phyloP scores from a whole-genome alignment of 2,329 filamentous ascomycete species.

The Trichophyton schoenleinii region DNA sequence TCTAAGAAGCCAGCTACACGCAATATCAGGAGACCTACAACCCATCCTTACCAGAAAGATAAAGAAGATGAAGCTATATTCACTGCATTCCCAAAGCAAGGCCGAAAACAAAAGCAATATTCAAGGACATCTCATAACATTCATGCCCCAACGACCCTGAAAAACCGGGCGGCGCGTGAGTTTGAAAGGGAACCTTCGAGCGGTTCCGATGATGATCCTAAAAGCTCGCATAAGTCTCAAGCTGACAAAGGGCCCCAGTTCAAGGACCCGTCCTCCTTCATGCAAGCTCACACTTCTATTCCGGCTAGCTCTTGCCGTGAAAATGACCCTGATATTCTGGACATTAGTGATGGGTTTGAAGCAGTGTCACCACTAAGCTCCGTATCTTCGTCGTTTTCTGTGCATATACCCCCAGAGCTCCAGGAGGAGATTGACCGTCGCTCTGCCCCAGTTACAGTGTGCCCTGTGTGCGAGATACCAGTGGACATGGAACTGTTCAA shows the following conservation, averaged over 20 bases:
- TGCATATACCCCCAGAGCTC: conserved; percentile 15
- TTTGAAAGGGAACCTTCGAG: background rate
- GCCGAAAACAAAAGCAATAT: background rate
- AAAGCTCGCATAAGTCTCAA: background rate
- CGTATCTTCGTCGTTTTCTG: conserved; percentile 13
- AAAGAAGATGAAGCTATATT: background rate
- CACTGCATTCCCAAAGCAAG: background rate
- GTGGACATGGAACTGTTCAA: conserved; percentile 46
- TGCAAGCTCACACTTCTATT: conserved; percentile 19
- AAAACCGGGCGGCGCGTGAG: background rate
- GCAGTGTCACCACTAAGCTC: conserved; percentile 23
- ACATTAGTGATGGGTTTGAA: conserved; percentile 15
- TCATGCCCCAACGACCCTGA: background rate
- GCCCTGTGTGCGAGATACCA: conserved; percentile 53
- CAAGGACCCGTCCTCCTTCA: conserved; percentile 14
- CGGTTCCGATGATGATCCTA: background rate
- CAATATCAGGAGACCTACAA: background rate
- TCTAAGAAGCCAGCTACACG: background rate
- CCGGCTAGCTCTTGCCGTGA: conserved; percentile 16
- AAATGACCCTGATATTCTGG: conserved; percentile 14
- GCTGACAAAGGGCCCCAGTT: background rate
- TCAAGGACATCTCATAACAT: background rate
- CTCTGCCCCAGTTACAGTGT: conserved; percentile 26
- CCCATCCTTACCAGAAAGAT: background rate
- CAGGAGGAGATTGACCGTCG: conserved; percentile 11